Base-by-base conservation (phyloP, 768 basidiomycete species). In the Boletellus emodensis region DNA sequence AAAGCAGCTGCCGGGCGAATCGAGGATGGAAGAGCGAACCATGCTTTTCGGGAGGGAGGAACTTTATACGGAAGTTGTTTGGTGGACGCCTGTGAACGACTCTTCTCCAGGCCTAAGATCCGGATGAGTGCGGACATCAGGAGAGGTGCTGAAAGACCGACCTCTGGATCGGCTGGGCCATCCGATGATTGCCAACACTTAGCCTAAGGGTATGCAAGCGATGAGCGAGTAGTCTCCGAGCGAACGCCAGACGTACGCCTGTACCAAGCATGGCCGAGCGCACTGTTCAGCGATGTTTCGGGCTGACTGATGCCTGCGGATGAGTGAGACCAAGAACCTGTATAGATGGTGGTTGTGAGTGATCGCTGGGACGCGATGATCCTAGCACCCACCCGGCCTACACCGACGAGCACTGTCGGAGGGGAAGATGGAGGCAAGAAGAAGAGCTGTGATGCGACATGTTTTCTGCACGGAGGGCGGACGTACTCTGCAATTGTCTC, bases 51-150 rank as follows among this genome's bases (percentile, higher is more conserved):
- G 85, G 79, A 3, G 72, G 65, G 13, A 88, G 72, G 52, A 83
- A 72, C 42, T 82, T 78, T 6, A 87, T 78, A 0, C 70, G 66
- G 54, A 90, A 90, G 44, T 72, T 67, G 15, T 67, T 71, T 7
- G 88, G 88, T 5, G 87, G 72, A 28, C 75, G 65, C 30, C 75
- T 80, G 56, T 81, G 71, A 7, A 89, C 75, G 8, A 83, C 83
- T 54, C 83, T 67, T 59, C 83, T 83, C 66, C 76, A 84, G 40
- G 72, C 62, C 85, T 89, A 46, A 28, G n/a, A 20, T 17, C 8
- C 3, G 15, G 5, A 9, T 52, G 34, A 50, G 41, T 22, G 41
- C 24, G 7, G 28, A 18, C 2, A 18, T 15, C 1, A 2, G 18
- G 39, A 24, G 28, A 26, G 15, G 32, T 2, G 3, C 2, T 6